Base-by-base conservation (phyloP, 140 eudicot species). In the Oenanthe javanica region DNA sequence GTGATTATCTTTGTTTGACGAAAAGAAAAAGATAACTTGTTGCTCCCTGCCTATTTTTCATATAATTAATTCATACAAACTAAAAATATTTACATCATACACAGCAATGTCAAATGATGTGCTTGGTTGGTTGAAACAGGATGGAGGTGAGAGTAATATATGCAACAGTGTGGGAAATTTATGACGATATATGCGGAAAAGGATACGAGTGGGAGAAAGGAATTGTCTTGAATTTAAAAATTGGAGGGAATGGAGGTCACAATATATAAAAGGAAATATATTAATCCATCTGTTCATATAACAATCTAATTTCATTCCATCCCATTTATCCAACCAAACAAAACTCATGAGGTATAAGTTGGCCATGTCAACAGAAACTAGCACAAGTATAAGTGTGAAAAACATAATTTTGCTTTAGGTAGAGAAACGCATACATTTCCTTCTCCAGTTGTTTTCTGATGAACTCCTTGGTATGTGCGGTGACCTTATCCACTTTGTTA, bases 381-480 rank as follows among this genome's bases (percentile, higher is more conserved):
- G 27, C 9, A 15, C 0, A 10, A 75, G 6, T 5, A 75, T 5
- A 48, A 5, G 63, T 5, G 76, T 25, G 19, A 55, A 12, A 27
- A 47, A 64, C 5, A 61, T 61, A 21, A 2, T 61, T 19, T 18
- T 0, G 75, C 5, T 52, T 3, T 61, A 79, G 21, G 80, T 49
- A 19, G 47, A 79, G 72, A 76, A 10, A 11, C 38, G 38, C 91
- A 23, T 88, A 94, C 98, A 94, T 86, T 85, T 92, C 97, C 83
- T 92, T 94, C 83, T 94, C 97, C 61, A 94, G 93, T 85, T 94
- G 98, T 86, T 88, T 94, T 69, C 93, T 84, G 86, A 94, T 90
- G 81, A 94, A 94, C 48, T 94, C 98, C 89, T 89, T 89, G 40
- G 97, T 89, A 84, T 94, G 98, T 72, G 98, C 98, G 9, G 97